phyloP scores from a whole-genome alignment of 495 filamentous ascomycete species.

The Penicillium antarcticum region DNA sequence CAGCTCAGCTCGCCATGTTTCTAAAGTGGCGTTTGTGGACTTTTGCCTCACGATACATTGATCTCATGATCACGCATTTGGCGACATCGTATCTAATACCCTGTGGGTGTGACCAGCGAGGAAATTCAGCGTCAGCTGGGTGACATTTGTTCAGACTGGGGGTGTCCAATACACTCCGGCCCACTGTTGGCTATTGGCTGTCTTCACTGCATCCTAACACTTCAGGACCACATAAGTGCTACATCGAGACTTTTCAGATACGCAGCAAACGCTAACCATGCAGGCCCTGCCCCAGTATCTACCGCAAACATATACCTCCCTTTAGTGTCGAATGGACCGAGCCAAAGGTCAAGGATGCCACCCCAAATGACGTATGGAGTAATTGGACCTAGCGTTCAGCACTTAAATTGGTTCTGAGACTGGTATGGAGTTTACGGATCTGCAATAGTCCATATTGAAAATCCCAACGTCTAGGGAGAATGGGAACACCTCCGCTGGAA shows the following conservation, averaged over 20 bases:
- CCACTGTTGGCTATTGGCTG: not conserved
- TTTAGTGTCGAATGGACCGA: too few species aligned
- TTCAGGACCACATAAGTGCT: not conserved
- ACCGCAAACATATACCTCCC: too few species aligned
- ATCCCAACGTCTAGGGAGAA: not conserved
- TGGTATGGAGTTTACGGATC: not conserved
- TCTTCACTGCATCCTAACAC: not conserved
- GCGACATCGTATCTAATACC: not conserved
- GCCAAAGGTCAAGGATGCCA: too few species aligned
- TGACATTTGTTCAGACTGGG: not conserved
- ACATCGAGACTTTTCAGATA: too few species aligned
- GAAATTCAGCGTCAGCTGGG: not conserved
- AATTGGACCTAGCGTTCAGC: not conserved
- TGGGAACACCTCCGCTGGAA: conserved; percentile 7
- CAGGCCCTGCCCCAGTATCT: too few species aligned
- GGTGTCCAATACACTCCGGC: not conserved
- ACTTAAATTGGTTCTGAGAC: not conserved
- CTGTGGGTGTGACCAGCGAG: not conserved
- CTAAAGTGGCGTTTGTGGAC: too few species aligned
- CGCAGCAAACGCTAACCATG: too few species aligned
- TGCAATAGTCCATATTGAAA: not conserved
- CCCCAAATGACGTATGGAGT: too few species aligned
- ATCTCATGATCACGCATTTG: too few species aligned
- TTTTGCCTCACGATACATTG: too few species aligned
- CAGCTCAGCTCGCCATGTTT: not conserved